Conservation (phyloP, 257 asterid genomes). For the Solanum dulcamara region DNA sequence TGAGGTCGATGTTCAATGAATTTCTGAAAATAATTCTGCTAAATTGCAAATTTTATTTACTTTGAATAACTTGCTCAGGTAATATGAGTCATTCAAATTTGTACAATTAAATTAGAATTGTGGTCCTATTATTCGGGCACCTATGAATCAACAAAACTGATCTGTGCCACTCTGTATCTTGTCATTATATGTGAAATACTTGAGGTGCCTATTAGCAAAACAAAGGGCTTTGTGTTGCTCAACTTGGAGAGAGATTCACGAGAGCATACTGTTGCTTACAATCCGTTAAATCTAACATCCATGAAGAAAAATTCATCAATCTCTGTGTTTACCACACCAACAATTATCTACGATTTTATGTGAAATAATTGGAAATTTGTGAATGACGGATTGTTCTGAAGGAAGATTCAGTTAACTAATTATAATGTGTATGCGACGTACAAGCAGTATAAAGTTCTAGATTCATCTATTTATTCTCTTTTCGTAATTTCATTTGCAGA, state of each 20-base stretch:
- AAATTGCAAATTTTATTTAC: neutral
- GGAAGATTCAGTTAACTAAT: neutral
- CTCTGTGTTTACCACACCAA: neutral
- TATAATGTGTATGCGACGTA: neutral
- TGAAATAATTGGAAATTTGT: neutral
- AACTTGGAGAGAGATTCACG: neutral
- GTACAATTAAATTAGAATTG: neutral
- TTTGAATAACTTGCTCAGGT: neutral
- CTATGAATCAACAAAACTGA: neutral
- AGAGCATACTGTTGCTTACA: neutral
- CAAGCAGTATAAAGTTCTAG: neutral
- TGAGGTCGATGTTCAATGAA: neutral
- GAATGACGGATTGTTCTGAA: neutral
- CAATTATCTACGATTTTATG: neutral
- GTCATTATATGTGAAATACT: neutral
- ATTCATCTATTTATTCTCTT: neutral
- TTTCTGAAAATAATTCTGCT: neutral
- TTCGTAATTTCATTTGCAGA: slow-evolving; percentile 36
- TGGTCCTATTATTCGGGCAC: neutral
- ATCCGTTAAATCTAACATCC: neutral
- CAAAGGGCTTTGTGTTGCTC: neutral
- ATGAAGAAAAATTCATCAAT: neutral
- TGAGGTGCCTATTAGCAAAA: neutral
- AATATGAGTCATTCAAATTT: neutral
- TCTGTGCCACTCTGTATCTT: neutral